Evolutionary conservation across 108 stramenopile genomes (phyloP), one percentile per base, ranked within the genome.

Genomic region (Hondaea fermentalgiana): DNA sequence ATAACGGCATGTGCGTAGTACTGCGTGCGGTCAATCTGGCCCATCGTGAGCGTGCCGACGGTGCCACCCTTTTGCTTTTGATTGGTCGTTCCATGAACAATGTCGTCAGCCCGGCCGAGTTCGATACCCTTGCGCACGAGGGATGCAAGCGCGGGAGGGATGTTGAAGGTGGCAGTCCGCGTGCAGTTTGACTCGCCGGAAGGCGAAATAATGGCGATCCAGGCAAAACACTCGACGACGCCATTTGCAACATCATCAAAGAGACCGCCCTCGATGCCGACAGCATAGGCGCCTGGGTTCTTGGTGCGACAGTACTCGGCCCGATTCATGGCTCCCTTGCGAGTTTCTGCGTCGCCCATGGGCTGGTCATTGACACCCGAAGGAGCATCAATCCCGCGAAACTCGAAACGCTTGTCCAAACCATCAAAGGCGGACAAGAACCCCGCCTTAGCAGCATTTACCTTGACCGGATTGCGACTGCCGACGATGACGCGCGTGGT

Each of bases 181-280:
- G 95, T 95, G 72, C 87, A 93, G 25, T 83, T 83, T 17, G 28
- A 16, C 12, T 44, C 45, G 4, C 57, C 89, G 19, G 89, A 87
- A 42, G 51, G 21, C 21, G 57, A 96, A 57, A 95, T 92, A n/a
- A 97, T 71, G 0, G 95, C 96, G 94, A 97, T 97, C 95, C 96
- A 98, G 42, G 98, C 98, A 95, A 96, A 96, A 90, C 96, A 97
- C 49, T 88, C 58, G 28, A 88, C 35, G 5, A 43, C 44, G 23
- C 43, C 44, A 44, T 4, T 35, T 17, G 59, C 59, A 10, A 23
- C 42, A 16, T 89, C 51, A 60, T 92, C 91, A 94, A 87, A 95
- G 42, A 97, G 90, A 44, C 98, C 98, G n/a, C 98, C 98, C 90
- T 98, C 98, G 88, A 98, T 87, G 35, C 97, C 98, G 25, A 97